Evolutionary conservation across 2,329 filamentous ascomycete species (phyloP).

Genomic region (Sclerotinia nivalis): DNA sequence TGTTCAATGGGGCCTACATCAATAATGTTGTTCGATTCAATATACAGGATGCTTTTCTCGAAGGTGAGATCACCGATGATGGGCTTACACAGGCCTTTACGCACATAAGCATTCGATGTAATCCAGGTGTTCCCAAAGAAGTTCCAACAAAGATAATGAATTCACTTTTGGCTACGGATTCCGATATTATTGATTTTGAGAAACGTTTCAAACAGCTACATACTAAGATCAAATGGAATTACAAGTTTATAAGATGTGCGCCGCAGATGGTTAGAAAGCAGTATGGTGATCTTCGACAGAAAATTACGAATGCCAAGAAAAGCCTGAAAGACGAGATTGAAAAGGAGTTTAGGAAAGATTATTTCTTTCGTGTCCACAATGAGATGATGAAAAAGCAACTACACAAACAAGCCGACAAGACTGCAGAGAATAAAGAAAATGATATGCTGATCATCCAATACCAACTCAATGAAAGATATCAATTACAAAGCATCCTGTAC

Average conservation of each 20-base stretch:
- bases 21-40: slow-evolving; percentile 32
- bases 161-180: slow-evolving; percentile 17
- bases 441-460: slow-evolving; percentile 27
- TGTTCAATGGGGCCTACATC: slow-evolving; percentile 30
- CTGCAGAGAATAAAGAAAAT: slow-evolving; percentile 21
- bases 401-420: slow-evolving; percentile 20
- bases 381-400: slow-evolving; percentile 31
- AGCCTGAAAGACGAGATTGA: slow-evolving; percentile 25
- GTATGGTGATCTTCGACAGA: slow-evolving; percentile 24
- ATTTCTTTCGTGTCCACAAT: slow-evolving; percentile 29
- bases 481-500: slow-evolving; percentile 28
- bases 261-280: slow-evolving; percentile 18
- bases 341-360: slow-evolving; percentile 24
- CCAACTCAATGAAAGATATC: slow-evolving; percentile 29
- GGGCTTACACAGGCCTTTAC: slow-evolving; percentile 28
- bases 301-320: slow-evolving; percentile 27
- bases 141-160: slow-evolving; percentile 26
- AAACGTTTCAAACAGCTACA: slow-evolving; percentile 25
- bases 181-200: slow-evolving; percentile 24
- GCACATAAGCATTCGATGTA: slow-evolving; percentile 29
- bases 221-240: slow-evolving; percentile 16
- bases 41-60: slow-evolving; percentile 28
- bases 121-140: slow-evolving; percentile 27
- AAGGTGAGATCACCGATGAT: slow-evolving; percentile 26
- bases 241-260: slow-evolving; percentile 29